A percentile compares a stretch with the other conserved stretches of the same genome.
These are phyloP conservation scores for Neoarthrinium moseri DNA, from an alignment of 2,329 filamentous ascomycete species.

Conservation along the genomic window DNA sequence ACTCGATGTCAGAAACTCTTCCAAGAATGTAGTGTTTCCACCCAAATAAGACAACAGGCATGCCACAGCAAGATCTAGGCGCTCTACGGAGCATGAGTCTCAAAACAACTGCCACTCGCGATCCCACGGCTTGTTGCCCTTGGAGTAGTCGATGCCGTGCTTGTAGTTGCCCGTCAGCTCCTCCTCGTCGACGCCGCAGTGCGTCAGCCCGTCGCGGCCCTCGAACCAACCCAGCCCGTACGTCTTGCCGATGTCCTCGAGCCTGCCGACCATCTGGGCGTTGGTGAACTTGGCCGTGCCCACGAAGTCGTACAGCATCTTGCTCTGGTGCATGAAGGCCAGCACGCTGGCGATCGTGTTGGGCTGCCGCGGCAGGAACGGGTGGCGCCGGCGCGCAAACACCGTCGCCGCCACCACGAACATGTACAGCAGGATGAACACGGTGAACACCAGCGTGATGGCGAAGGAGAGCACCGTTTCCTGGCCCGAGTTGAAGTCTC, in stretches of 20 bases:
- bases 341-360: slow-evolving; percentile 76
- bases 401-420: slow-evolving; percentile 57
- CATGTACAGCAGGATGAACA: slow-evolving; percentile 67
- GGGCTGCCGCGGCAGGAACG: slow-evolving; percentile 75
- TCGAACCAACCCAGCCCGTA: slow-evolving; percentile 78
- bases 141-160: slow-evolving; percentile 54
- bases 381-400: slow-evolving; percentile 60
- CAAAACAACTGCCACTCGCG: slow-evolving; percentile 36
- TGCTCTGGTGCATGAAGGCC: slow-evolving; percentile 76
- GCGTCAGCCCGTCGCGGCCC: slow-evolving; percentile 69
- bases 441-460: slow-evolving; percentile 59
- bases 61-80: too few species aligned
- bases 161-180: slow-evolving; percentile 65
- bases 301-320: slow-evolving; percentile 76
- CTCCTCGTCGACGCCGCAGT: slow-evolving; percentile 78
- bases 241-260: slow-evolving; percentile 61
- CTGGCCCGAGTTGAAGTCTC: slow-evolving; percentile 48
- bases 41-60: too few species aligned
- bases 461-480: slow-evolving; percentile 66
- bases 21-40: too few species aligned
- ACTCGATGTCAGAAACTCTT: too few species aligned
- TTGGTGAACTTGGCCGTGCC: slow-evolving; percentile 64
- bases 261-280: slow-evolving; percentile 57
- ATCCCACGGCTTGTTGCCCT: slow-evolving; percentile 52
- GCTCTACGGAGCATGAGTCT: too few species aligned